A percentile compares a stretch with the other conserved stretches of the same genome.
These are phyloP conservation scores for Pichia terricola DNA, from an alignment of 1,139 yeast genomes.

Conservation along the genomic window DNA sequence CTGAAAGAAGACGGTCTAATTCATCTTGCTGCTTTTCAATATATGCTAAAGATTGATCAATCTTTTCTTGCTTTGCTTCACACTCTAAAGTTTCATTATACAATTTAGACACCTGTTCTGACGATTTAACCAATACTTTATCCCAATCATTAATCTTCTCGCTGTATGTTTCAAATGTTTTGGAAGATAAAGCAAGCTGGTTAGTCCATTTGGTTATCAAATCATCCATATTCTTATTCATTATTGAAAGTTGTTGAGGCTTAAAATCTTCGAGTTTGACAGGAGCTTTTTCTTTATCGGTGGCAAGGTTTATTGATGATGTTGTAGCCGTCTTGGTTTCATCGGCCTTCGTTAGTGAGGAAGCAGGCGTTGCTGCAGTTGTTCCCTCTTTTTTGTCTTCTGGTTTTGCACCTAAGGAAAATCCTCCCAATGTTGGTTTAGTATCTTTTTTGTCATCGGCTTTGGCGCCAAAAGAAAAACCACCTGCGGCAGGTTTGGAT, in stretches of 20 bases:
- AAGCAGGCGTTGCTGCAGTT: constrained; percentile 13
- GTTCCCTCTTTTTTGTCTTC: constrained; percentile 9
- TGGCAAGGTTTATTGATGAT: not conserved
- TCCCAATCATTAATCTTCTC: constrained; percentile 79
- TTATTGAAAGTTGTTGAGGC: constrained; percentile 68
- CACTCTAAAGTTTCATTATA: constrained; percentile 75
- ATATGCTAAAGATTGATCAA: constrained; percentile 79
- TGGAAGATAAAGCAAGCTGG: constrained; percentile 65
- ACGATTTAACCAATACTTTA: constrained; percentile 69
- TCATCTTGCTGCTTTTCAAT: constrained; percentile 92
- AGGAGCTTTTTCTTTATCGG: constrained; percentile 5
- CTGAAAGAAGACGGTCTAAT: constrained; percentile 69
- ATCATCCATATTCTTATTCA: constrained; percentile 88
- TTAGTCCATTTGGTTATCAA: constrained; percentile 88
- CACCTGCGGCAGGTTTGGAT: constrained; percentile 13
- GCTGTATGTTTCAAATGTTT: constrained; percentile 71
- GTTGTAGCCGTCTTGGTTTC: constrained; percentile 9
- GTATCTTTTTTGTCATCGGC: not conserved
- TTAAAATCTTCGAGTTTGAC: constrained; percentile 41
- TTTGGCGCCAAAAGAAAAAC: not conserved
- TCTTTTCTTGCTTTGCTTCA: constrained; percentile 73
- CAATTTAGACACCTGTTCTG: constrained; percentile 72
- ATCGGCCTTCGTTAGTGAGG: constrained; percentile 12
- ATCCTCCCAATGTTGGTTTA: not conserved
- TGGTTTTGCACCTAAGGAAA: constrained; percentile 7